Evolutionary conservation across 805 yeast species (phyloP).

Genomic region (Candida lessepsii): DNA sequence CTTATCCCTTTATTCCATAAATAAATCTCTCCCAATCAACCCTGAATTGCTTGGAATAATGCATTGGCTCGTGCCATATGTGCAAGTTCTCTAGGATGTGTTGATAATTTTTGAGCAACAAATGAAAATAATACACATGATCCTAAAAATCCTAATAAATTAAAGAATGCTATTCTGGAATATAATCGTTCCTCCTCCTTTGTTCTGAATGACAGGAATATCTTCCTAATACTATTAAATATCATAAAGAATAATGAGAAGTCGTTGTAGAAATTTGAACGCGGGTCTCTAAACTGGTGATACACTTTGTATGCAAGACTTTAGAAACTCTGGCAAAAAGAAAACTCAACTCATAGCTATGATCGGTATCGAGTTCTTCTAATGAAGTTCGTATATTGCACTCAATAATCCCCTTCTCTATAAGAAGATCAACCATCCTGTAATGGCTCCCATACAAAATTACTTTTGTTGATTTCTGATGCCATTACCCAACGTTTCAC

Average conservation of each 20-base stretch:
- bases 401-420: slow-evolving; percentile 46
- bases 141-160: slow-evolving; percentile 76
- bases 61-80: slow-evolving; percentile 30
- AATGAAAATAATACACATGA: slow-evolving; percentile 79
- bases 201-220: slow-evolving; percentile 78
- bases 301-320: no score
- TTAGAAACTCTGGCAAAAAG: no score
- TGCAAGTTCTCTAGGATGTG: slow-evolving; percentile 30
- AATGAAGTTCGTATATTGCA: slow-evolving; percentile 55
- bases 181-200: slow-evolving; percentile 81
- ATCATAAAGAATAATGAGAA: slow-evolving; percentile 38
- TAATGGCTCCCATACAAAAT: slow-evolving; percentile 52
- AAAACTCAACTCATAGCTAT: slow-evolving; percentile 46
- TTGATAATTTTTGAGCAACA: slow-evolving; percentile 60
- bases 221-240: slow-evolving; percentile 71
- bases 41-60: slow-evolving; percentile 24
- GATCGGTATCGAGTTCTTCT: slow-evolving; percentile 63
- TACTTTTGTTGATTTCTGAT: slow-evolving; percentile 45
- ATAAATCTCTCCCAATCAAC: no score
- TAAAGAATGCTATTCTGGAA: slow-evolving; percentile 75
- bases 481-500: slow-evolving; percentile 60
- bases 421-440: slow-evolving; percentile 52
- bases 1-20: no score
- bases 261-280: slow-evolving; percentile 3
- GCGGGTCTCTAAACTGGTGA: not conserved